Conservation (phyloP, 805 yeast genomes). For the Starmerella tilneyi region DNA sequence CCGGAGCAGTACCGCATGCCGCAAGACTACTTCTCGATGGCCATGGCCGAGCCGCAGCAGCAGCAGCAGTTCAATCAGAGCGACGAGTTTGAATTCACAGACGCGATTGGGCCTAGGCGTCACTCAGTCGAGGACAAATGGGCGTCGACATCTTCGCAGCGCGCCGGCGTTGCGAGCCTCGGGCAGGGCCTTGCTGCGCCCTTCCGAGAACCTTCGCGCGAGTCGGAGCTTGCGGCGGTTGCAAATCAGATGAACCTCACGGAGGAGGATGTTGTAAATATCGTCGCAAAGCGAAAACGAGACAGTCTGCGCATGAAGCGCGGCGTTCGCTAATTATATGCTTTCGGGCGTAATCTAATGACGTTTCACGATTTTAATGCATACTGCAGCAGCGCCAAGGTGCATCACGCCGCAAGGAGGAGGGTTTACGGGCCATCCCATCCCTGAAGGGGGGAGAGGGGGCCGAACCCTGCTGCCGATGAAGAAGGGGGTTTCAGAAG, state of each 20-base stretch:
- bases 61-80: not conserved
- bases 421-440: not conserved
- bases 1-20: slow-evolving; percentile 10
- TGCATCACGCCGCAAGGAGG: not conserved
- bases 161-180: not conserved
- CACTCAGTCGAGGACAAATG: slow-evolving; percentile 17
- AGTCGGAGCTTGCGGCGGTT: not conserved
- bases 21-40: slow-evolving; percentile 14
- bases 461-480: no score
- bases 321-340: slow-evolving; percentile 23
- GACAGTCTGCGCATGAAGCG: slow-evolving; percentile 44
- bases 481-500: no score
- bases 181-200: slow-evolving; percentile 25
- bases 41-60: not conserved
- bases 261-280: slow-evolving; percentile 31
- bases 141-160: not conserved
- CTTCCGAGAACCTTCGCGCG: slow-evolving; percentile 24
- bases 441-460: no score
- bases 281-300: slow-evolving; percentile 43
- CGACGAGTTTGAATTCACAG: slow-evolving; percentile 19
- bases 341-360: not conserved
- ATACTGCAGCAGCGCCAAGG: not conserved
- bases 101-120: slow-evolving; percentile 10
- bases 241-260: slow-evolving; percentile 7
- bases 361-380: slow-evolving; percentile 2